Conservation (phyloP, 2,329 filamentous ascomycete species). For the Aspergillus fumigatiaffinis region DNA sequence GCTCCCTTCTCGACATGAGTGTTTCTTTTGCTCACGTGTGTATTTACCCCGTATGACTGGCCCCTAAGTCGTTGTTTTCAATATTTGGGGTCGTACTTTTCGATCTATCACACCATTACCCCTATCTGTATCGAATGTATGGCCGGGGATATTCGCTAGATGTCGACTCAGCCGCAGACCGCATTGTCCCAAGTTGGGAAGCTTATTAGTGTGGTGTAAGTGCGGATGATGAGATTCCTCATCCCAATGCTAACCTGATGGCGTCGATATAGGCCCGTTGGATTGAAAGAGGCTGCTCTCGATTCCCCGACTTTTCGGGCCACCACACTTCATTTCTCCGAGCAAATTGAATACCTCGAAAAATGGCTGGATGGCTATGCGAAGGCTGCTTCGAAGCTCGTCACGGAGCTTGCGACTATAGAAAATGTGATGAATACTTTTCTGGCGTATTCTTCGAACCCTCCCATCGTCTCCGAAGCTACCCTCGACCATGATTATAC, state of each 20-base stretch:
- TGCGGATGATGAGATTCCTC: background rate
- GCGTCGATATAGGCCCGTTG: constrained; percentile 60
- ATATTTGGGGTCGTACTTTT: constrained; percentile 2
- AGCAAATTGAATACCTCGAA: constrained; percentile 88
- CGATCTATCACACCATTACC: constrained; percentile 4
- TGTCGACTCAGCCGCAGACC: constrained; percentile 38
- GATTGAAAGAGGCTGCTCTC: constrained; percentile 88
- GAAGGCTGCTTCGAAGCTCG: constrained; percentile 59
- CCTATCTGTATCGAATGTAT: constrained; percentile 27
- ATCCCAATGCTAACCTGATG: constrained; percentile 11
- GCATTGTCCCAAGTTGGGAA: constrained; percentile 40
- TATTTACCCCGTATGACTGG: constrained; percentile 11
- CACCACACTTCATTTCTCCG: constrained; percentile 77
- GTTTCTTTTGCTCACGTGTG: constrained; percentile 13
- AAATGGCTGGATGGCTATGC: constrained; percentile 80
- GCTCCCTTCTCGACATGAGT: constrained; percentile 10
- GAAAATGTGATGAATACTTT: constrained; percentile 77
- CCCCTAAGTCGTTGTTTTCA: constrained; percentile 1
- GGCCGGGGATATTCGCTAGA: constrained; percentile 36
- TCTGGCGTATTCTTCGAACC: constrained; percentile 70
- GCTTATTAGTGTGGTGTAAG: constrained; percentile 46
- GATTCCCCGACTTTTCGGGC: constrained; percentile 95
- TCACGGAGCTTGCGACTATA: constrained; percentile 64
- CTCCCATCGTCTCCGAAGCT: constrained; percentile 70
- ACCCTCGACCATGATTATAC: constrained; percentile 95